Evolutionary conservation across 2,329 filamentous ascomycete species (phyloP).

Genomic region (Cladorrhinum sp.): DNA sequence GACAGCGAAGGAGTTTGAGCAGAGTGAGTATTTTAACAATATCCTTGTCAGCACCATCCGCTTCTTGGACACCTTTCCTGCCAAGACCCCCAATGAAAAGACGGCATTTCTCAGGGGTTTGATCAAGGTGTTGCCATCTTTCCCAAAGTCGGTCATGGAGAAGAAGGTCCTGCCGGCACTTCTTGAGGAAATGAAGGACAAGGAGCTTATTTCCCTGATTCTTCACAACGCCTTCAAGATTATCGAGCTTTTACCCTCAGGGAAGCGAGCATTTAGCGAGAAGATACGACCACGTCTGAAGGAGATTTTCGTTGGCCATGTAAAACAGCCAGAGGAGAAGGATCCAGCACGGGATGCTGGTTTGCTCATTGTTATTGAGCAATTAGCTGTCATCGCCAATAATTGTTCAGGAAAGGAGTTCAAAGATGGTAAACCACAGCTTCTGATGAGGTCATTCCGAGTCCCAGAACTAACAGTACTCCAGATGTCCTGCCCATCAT

Average conservation of each 20-base stretch:
- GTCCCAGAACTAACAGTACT: slow-evolving; percentile 8
- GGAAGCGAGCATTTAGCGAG: slow-evolving; percentile 76
- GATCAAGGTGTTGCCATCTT: slow-evolving; percentile 82
- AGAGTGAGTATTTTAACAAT: slow-evolving; percentile 96
- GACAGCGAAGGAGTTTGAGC: slow-evolving; percentile 86
- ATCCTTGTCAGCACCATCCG: slow-evolving; percentile 94
- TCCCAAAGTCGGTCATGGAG: slow-evolving; percentile 89
- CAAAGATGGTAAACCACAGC: slow-evolving; percentile 67
- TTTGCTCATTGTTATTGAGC: slow-evolving; percentile 85
- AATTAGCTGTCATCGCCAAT: slow-evolving; percentile 69
- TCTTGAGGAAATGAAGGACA: slow-evolving; percentile 91
- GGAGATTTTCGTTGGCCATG: slow-evolving; percentile 71
- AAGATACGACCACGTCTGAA: slow-evolving; percentile 81
- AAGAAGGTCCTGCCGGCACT: slow-evolving; percentile 89
- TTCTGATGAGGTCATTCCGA: background rate
- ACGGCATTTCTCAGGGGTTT: slow-evolving; percentile 86
- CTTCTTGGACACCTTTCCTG: slow-evolving; percentile 86
- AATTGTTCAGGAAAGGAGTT: slow-evolving; percentile 91
- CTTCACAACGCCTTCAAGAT: slow-evolving; percentile 93
- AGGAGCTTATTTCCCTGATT: slow-evolving; percentile 78
- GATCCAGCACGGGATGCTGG: slow-evolving; percentile 84
- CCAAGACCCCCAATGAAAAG: slow-evolving; percentile 90
- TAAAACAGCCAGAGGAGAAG: slow-evolving; percentile 63
- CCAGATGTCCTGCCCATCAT: slow-evolving; percentile 85
- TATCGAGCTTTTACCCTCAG: slow-evolving; percentile 71